phyloP scores from a whole-genome alignment of 1,284 basidiomycete genomes.

The Neolentinus lepideus region DNA sequence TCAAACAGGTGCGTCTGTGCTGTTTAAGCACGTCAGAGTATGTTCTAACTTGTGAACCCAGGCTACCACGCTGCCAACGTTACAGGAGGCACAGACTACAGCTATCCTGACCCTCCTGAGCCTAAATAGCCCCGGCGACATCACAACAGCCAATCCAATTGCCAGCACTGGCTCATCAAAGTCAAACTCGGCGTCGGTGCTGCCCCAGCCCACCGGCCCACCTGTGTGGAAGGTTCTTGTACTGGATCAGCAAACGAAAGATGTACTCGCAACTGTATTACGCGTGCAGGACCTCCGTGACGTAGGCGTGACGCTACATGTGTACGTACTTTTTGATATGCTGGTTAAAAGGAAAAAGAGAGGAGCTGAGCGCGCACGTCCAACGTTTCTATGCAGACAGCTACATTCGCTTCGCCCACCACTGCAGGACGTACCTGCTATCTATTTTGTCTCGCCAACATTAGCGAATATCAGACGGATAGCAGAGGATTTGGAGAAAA shows the following conservation, averaged over 20 bases:
- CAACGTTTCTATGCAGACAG: conserved; percentile 51
- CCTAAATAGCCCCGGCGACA: conserved; percentile 27
- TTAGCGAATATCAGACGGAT: conserved; percentile 83
- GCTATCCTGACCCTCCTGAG: conserved; percentile 54
- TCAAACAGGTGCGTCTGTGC: conserved; percentile 43
- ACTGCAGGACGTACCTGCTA: conserved; percentile 91
- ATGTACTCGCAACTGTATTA: conserved; percentile 91
- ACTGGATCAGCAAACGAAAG: conserved; percentile 92
- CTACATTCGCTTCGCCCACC: conserved; percentile 87
- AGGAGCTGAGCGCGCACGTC: not conserved
- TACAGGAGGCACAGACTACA: conserved; percentile 76
- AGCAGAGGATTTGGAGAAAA: conserved; percentile 82
- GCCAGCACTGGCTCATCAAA: conserved; percentile 26
- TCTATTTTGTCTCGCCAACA: conserved; percentile 96
- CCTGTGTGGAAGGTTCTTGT: conserved; percentile 97
- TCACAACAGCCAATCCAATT: conserved; percentile 15
- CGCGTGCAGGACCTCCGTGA: conserved; percentile 96
- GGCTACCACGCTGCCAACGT: conserved; percentile 33
- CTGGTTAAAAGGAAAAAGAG: not conserved
- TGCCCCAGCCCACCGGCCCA: conserved; percentile 52
- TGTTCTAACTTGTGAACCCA: conserved; percentile 5
- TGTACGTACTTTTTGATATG: conserved; percentile 46
- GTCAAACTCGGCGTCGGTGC: conserved; percentile 22
- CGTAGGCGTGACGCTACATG: conserved; percentile 94
- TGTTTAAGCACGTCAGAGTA: not conserved